Evolutionary conservation across 257 asterid genomes (phyloP), one percentile per base, ranked within the genome.

Genomic region (Cruciata laevipes): DNA sequence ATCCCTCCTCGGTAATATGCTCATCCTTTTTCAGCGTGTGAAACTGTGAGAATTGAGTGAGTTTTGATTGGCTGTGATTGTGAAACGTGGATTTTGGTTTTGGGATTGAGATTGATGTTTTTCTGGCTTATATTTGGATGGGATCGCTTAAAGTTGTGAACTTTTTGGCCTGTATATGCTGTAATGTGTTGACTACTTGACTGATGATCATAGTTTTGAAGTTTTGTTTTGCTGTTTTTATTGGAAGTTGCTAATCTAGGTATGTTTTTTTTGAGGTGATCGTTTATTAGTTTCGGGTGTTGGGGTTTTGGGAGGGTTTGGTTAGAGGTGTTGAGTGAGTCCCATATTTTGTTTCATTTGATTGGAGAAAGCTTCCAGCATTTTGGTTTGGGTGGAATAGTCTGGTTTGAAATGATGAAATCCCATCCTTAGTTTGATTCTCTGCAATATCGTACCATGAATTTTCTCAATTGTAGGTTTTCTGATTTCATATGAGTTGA

Each of bases 1-100:
- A 77, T 69, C 81, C 81, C 42, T 64, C 70, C 20, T 21, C 72
- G 30, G 81, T 77, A 73, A 42, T 67, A 69, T 44, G 57, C 47
- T 38, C 55, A n/a, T 65, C 42, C 42, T 17, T 66, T 42, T 53
- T 18, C 27, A n/a, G 27, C 20, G 27, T 6, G 59, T 20, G n/a
- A 53, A 53, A 53, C 23, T 17, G 0, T 9, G 51, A 27, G n/a
- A 40, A 40, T 40, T 40, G 49, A 42, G 17, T 42, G 51, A 13
- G 51, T 16, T 47, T 2, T 47, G 55, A 47, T 16, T 47, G 7
- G 55, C 16, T 47, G 47, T 7, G 30, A 27, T 47, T 47, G 0
- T 37, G 3, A 47, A 47, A 47, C 0, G 11, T 32, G 25, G 42
- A 17, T 30, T 60, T 30, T 47, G 7, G 10, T 27, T 60, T 60